These are phyloP conservation scores for Allium sativum DNA, from an alignment of 106 monocot species.

Conservation along the genomic window DNA sequence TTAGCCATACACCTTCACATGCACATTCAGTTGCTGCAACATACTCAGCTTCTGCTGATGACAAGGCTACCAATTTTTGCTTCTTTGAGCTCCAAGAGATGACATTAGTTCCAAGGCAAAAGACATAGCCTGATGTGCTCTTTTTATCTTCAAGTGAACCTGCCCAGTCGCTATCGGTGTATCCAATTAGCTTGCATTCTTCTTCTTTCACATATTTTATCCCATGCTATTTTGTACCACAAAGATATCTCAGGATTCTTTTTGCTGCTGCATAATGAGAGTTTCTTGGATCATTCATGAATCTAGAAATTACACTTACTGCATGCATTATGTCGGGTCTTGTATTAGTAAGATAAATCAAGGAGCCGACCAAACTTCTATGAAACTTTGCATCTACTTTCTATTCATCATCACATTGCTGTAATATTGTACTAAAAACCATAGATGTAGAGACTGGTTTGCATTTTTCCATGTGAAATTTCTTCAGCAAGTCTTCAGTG, in stretches of 20 bases:
- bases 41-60: constrained; percentile 7
- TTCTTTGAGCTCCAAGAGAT: no score
- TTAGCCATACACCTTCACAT: no score
- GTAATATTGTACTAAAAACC: no score
- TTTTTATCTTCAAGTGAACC: constrained; percentile 1
- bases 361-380: neutral
- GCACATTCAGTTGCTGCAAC: neutral
- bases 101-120: no score
- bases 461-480: no score
- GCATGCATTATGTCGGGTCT: no score
- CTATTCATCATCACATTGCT: neutral
- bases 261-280: constrained; percentile 5
- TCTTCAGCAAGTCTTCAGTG: no score
- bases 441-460: no score
- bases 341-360: neutral
- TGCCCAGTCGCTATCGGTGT: constrained; percentile 7
- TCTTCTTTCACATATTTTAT: neutral
- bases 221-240: neutral
- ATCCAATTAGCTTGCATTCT: neutral
- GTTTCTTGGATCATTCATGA: no score
- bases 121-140: no score
- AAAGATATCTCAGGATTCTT: constrained; percentile 1
- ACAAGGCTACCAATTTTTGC: no score
- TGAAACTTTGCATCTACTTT: neutral
- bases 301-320: no score